phyloP scores from a whole-genome alignment of 2,329 filamentous ascomycete genomes.

The Ophiostoma ips region DNA sequence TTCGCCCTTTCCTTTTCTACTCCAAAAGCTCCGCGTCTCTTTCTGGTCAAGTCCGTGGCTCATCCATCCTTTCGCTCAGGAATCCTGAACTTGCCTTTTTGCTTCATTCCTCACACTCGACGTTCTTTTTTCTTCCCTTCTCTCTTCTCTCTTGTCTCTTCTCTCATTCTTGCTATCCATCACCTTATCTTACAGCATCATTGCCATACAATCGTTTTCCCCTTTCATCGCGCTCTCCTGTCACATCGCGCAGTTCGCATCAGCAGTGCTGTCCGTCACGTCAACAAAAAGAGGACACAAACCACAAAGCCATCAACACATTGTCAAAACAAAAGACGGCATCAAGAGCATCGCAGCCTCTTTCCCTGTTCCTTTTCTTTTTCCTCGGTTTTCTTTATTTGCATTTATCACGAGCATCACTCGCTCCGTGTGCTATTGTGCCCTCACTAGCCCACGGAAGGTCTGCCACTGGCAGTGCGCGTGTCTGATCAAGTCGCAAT shows the following conservation, averaged over 20 bases:
- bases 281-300: not conserved
- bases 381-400: too few relatives aligned
- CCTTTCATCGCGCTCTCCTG: not conserved
- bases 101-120: constrained; percentile 9
- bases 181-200: constrained; percentile 9
- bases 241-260: not conserved
- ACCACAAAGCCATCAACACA: too few relatives aligned
- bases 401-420: not conserved
- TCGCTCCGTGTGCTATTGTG: not conserved
- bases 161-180: too few relatives aligned
- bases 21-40: constrained; percentile 5
- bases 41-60: not conserved
- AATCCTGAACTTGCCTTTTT: constrained; percentile 6
- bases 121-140: constrained; percentile 1
- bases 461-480: not conserved
- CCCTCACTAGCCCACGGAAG: not conserved
- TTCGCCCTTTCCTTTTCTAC: constrained; percentile 6
- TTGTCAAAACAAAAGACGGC: too few relatives aligned
- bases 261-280: not conserved
- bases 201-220: constrained; percentile 3
- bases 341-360: too few relatives aligned
- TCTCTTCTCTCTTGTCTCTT: too few relatives aligned
- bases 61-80: constrained; percentile 1
- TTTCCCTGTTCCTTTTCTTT: too few relatives aligned
- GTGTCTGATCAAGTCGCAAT: constrained; percentile 2